phyloP scores from a whole-genome alignment of 2,329 filamentous ascomycete species.

The Cytospora mali region DNA sequence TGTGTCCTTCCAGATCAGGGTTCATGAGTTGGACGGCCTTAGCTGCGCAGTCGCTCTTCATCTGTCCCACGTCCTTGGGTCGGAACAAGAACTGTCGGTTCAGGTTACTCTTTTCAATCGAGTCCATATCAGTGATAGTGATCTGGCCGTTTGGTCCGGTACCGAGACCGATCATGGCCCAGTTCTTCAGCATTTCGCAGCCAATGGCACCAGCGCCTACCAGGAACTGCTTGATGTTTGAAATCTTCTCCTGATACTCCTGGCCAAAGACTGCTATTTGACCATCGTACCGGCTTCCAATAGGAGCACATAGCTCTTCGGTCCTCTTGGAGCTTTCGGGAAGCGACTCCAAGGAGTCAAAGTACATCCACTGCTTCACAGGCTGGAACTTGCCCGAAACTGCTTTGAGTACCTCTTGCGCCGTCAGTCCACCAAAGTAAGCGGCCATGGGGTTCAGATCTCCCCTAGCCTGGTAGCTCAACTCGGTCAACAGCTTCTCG shows the following conservation, averaged over 20 bases:
- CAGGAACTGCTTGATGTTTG: conserved; percentile 88
- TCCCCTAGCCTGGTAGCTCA: conserved; percentile 91
- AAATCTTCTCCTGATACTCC: conserved; percentile 91
- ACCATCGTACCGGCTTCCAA: conserved; percentile 87
- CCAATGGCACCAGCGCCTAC: conserved; percentile 97
- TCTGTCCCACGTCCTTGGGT: conserved; percentile 85
- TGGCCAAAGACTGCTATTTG: conserved; percentile 95
- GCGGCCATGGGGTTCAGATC: conserved; percentile 92
- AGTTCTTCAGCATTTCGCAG: conserved; percentile 99
- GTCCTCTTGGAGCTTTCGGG: conserved; percentile 74
- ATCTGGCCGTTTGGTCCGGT: conserved; percentile 88
- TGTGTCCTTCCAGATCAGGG: conserved; percentile 84
- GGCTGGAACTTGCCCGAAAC: conserved; percentile 98
- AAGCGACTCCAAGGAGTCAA: conserved; percentile 95
- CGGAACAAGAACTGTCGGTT: conserved; percentile 98
- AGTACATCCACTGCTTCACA: conserved; percentile 95
- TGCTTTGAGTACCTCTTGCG: conserved; percentile 94
- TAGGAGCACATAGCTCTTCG: conserved; percentile 85
- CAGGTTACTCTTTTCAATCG: conserved; percentile 97
- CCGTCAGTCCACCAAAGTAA: conserved; percentile 90
- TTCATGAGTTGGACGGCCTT: conserved; percentile 94
- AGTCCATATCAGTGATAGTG: conserved; percentile 94
- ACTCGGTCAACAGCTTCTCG: conserved; percentile 88
- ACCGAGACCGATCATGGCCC: conserved; percentile 96
- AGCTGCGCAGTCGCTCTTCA: conserved; percentile 96